A percentile compares a stretch with the other conserved stretches of the same genome.
Evolutionary conservation across 495 filamentous ascomycete species (phyloP).

Genomic region (Astrothelium macrocarpum): DNA sequence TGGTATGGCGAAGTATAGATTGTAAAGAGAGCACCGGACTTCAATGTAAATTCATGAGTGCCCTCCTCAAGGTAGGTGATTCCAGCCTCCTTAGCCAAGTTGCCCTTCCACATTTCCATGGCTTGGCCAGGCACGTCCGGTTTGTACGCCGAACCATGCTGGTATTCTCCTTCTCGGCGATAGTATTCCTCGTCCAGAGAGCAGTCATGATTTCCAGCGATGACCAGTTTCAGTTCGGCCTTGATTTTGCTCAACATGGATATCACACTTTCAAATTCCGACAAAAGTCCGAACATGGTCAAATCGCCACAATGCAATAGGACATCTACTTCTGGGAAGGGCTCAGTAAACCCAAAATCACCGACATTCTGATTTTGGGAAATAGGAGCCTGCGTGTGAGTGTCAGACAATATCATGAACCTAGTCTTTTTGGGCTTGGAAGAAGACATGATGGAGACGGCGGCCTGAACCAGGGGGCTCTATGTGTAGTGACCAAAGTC

Average conservation of each 20-base stretch:
- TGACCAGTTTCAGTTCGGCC: conserved; percentile 66
- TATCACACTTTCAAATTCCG: conserved; percentile 45
- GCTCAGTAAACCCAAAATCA: conserved; percentile 19
- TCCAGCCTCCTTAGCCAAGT: conserved; percentile 39
- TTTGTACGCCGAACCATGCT: conserved; percentile 14
- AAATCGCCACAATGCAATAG: conserved; percentile 68
- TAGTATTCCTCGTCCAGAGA: conserved; percentile 46
- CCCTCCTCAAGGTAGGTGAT: conserved; percentile 64
- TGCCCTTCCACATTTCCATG: conserved; percentile 38
- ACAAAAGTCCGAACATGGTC: conserved; percentile 49
- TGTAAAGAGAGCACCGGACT: conserved; percentile 48
- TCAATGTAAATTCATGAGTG: conserved; percentile 42
- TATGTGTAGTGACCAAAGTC: too few species aligned
- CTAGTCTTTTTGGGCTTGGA: conserved; percentile 13
- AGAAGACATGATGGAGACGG: neutral
- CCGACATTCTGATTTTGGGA: conserved; percentile 6
- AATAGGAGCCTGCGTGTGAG: conserved; percentile 17
- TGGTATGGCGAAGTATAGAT: conserved; percentile 65
- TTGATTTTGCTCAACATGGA: conserved; percentile 44
- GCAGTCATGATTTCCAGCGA: conserved; percentile 75
- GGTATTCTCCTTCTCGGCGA: conserved; percentile 7
- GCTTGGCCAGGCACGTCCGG: conserved; percentile 14
- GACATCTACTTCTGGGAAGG: conserved; percentile 47
- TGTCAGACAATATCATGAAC: conserved; percentile 31
- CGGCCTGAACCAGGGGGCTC: neutral